Evolutionary conservation across 805 yeast species (phyloP), one percentile per base, ranked within the genome.

Genomic region (Metschnikowia kofuensis): DNA sequence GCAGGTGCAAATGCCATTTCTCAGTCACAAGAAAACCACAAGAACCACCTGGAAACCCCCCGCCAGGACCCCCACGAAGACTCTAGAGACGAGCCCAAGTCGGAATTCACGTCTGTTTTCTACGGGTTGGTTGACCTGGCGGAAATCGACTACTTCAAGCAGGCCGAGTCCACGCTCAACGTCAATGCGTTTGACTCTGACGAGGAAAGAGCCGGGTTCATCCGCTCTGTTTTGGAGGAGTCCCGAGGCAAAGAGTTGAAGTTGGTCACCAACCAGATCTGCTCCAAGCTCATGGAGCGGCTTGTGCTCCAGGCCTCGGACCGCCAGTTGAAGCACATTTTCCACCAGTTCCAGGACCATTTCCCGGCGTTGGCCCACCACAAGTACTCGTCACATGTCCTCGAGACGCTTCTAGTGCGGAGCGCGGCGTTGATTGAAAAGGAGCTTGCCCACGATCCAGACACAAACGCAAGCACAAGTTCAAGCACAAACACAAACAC

Each of bases 231-330:
- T 1, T 76, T 91, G 56, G 92, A 85, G 55, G 99, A 94, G 70
- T 79, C 90, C 21, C 75, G 78, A 42, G 97, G 96, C 2, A 90
- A 91, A 59, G 98, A 92, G 67, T 72, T 94, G 57, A 92, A 94
- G 66, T 75, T 92, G 37, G 96, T 87, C 4, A 92, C 97, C 2
- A 91, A 92, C 62, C 97, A 91, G 62, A 89, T 92, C 49, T 90
- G 97, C 66, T 92, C 98, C 26, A 92, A 92, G 64, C 75, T 94
- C 50, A 77, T 94, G 74, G 99, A 92, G 67, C 76, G 99, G 62
- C 70, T 92, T 52, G 78, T 92, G n/a, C 67, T 87, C 38, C 69
- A 74, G 15, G 85, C 91, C 13, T 74, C 77, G 28, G 84, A 82
- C 52, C 71, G 67, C 11, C 95, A 89, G 64, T 66, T 89, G 50